These are phyloP conservation scores for Allomyces macrogynus DNA, from an alignment of 192 early-diverging fungal species.

Conservation along the genomic window DNA sequence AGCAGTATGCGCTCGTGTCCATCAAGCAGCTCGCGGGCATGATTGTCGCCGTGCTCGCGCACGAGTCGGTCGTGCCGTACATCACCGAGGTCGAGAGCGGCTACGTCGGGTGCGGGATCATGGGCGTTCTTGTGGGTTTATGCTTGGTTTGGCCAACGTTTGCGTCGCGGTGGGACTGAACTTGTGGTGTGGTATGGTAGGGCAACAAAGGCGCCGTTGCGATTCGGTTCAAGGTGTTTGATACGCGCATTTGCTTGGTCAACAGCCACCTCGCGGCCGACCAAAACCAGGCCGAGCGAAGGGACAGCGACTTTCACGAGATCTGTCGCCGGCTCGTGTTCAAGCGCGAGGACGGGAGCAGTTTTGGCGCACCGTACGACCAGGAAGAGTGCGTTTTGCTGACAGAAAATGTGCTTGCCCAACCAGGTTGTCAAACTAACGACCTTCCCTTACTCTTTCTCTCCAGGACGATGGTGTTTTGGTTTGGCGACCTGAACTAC, in stretches of 20 bases:
- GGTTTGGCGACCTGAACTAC: slow-evolving; percentile 93
- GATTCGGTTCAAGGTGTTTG: slow-evolving; percentile 49
- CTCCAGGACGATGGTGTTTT: slow-evolving; percentile 21
- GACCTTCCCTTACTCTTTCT: neutral
- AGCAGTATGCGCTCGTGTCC: neutral
- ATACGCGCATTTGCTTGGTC: slow-evolving; percentile 73
- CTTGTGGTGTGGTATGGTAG: slow-evolving; percentile 13
- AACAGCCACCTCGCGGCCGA: slow-evolving; percentile 82
- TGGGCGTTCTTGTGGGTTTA: neutral
- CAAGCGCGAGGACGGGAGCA: slow-evolving; percentile 1
- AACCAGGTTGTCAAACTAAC: neutral
- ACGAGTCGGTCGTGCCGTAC: neutral
- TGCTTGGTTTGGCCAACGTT: too few relatives aligned
- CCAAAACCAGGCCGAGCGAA: slow-evolving; percentile 42
- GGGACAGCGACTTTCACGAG: slow-evolving; percentile 80
- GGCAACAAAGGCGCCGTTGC: slow-evolving; percentile 93
- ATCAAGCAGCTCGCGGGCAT: neutral
- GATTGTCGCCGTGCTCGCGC: neutral
- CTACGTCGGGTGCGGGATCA: neutral
- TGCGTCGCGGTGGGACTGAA: neutral
- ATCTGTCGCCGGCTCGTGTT: slow-evolving; percentile 55
- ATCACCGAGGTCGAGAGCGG: neutral
- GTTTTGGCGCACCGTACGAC: slow-evolving; percentile 1
- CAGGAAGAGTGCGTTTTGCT: neutral
- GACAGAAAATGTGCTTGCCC: neutral